Evolutionary conservation across 1,139 yeast species (phyloP), one percentile per base, ranked within the genome.

Genomic region (Suhomyces wounanorum): DNA sequence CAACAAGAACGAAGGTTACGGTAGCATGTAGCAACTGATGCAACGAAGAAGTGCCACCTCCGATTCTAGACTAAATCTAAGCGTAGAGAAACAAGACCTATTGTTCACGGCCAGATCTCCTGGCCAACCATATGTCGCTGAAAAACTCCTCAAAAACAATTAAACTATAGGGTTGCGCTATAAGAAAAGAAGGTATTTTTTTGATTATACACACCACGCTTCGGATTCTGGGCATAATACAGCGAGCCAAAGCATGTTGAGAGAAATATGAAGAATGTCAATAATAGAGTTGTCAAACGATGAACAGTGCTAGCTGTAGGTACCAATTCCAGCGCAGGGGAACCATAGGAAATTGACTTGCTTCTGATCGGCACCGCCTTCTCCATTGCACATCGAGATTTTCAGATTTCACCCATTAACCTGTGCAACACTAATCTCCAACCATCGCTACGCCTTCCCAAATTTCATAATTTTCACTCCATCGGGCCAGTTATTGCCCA

Each of bases 71-170:
- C 47, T 49, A 43, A 45, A 33, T 21, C 30, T 14, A 28, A 23
- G 40, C 16, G 33, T 16, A 17, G 23, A 18, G 44, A 18, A 17
- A 11, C 18, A 43, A 43, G 26, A 40, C 14, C 40, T 38, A 49
- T 45, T 45, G 49, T 46, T 17, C n/a, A 16, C 9, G 8, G 13
- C 4, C 17, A 25, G 37, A 46, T 50, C 47, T 30, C 52, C 52
- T n/a, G 40, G 49, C 26, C 52, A 50, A 50, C 52, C 41, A 36
- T 7, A 42, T 41, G 44, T 45, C 49, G 48, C 33, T 25, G 33
- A 14, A 40, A 43, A 30, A 40, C 43, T 39, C 25, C 40, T 31
- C 40, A 14, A n/a, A n/a, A 38, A 23, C 31, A 38, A 38, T n/a
- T 38, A 38, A 38, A 14, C 41, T 38, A 17, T 38, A 38, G 30